Evolutionary conservation across 495 filamentous ascomycete species (phyloP).

Genomic region (Trypethelium eluteriae): DNA sequence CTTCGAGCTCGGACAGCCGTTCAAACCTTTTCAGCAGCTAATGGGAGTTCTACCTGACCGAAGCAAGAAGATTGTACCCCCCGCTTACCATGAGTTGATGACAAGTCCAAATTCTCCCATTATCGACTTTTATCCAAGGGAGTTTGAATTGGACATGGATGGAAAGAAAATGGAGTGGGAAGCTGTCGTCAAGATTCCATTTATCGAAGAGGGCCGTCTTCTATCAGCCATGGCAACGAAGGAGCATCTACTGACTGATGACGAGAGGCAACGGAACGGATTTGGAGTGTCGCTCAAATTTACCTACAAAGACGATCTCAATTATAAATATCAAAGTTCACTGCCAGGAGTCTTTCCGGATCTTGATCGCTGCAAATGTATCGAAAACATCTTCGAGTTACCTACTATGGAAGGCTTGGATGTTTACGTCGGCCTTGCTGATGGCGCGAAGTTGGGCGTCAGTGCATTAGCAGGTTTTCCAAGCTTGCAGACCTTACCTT

Average conservation of each 20-base stretch:
- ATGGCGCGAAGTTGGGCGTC: constrained; percentile 76
- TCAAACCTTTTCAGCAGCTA: constrained; percentile 88
- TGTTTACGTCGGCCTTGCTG: constrained; percentile 72
- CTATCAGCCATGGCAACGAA: constrained; percentile 77
- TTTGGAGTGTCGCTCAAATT: constrained; percentile 93
- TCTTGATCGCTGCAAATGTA: constrained; percentile 75
- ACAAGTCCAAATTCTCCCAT: constrained; percentile 85
- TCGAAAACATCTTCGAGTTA: constrained; percentile 91
- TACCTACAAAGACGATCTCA: constrained; percentile 65
- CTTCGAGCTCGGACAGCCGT: constrained; percentile 88
- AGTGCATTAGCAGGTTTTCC: constrained; percentile 88
- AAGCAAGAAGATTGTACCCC: constrained; percentile 90
- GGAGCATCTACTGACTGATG: constrained; percentile 64
- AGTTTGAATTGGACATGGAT: constrained; percentile 98
- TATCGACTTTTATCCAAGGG: constrained; percentile 94
- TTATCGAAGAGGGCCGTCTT: constrained; percentile 86
- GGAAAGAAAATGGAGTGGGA: constrained; percentile 99
- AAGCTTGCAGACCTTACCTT: constrained; percentile 72
- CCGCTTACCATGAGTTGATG: constrained; percentile 86
- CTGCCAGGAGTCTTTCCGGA: constrained; percentile 88
- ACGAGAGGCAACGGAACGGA: constrained; percentile 73
- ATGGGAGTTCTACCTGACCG: constrained; percentile 98
- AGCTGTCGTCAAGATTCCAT: constrained; percentile 96
- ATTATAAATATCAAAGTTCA: constrained; percentile 77
- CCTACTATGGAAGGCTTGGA: constrained; percentile 87